Evolutionary conservation across 208 protist species (phyloP).

Genomic region (Trypanosoma theileri): DNA sequence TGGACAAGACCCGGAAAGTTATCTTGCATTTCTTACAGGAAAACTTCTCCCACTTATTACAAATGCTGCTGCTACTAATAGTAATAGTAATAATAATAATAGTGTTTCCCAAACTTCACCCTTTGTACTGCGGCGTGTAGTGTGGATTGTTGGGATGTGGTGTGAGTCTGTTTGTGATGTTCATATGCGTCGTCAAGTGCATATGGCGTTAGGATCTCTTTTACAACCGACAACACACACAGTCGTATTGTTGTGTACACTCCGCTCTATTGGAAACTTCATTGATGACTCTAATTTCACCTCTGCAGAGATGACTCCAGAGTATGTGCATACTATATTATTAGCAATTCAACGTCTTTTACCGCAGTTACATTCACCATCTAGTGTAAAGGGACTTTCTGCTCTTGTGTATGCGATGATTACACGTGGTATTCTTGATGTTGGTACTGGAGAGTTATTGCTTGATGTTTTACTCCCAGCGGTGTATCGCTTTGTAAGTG

Average conservation of each 20-base stretch:
- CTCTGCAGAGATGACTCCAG: constrained; percentile 42
- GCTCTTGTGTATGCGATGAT: constrained; percentile 60
- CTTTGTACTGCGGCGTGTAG: constrained; percentile 72
- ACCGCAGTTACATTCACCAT: constrained; percentile 36
- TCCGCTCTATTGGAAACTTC: constrained; percentile 67
- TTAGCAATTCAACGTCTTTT: constrained; percentile 49
- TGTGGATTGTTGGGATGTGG: constrained; percentile 89
- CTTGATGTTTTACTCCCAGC: constrained; percentile 54
- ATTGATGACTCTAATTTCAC: constrained; percentile 61
- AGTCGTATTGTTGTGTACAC: constrained; percentile 54
- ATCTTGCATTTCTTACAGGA: constrained; percentile 51
- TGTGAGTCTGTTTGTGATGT: constrained; percentile 60
- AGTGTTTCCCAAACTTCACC: constrained; percentile 23
- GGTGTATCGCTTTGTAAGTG: constrained; percentile 32
- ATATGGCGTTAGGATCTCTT: constrained; percentile 52
- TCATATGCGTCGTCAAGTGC: constrained; percentile 39
- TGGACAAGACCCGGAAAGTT: constrained; percentile 32
- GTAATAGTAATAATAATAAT: not conserved
- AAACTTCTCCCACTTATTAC: constrained; percentile 67
- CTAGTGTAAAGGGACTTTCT: constrained; percentile 45
- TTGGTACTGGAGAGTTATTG: constrained; percentile 42
- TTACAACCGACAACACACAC: constrained; percentile 26
- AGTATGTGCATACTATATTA: constrained; percentile 48
- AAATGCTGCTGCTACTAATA: constrained; percentile 4
- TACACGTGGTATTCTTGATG: constrained; percentile 32